These are phyloP conservation scores for Plasmodium vivax DNA, from an alignment of 169 alveolate species.

Conservation along the genomic window DNA sequence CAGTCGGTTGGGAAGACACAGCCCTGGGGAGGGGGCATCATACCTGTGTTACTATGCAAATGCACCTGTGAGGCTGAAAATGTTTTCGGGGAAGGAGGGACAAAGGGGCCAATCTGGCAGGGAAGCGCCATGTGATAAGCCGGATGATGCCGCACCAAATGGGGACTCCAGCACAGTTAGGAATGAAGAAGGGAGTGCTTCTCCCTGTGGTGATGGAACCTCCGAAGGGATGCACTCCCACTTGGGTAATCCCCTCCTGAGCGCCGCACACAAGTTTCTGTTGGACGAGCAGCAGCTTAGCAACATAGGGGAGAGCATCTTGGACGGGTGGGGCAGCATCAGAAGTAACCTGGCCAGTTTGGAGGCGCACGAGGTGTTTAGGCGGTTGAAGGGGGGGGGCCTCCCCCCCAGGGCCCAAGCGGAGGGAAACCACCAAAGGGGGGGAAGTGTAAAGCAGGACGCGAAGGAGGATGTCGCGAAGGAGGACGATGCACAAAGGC, in stretches of 20 bases:
- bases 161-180: neutral
- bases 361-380: neutral
- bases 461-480: too few species aligned
- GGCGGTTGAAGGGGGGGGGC: neutral
- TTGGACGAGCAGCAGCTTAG: neutral
- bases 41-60: conserved; percentile 36
- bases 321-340: neutral
- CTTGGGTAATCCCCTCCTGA: neutral
- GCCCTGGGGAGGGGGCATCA: neutral
- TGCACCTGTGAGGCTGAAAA: conserved; percentile 4
- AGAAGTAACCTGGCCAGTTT: neutral
- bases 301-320: neutral
- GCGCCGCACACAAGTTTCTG: neutral
- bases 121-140: neutral
- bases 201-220: neutral
- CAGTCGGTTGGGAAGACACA: neutral
- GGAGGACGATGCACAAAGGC: too few species aligned
- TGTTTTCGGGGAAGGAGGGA: neutral
- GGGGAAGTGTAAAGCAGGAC: too few species aligned
- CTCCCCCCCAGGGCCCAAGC: neutral
- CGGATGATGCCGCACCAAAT: neutral
- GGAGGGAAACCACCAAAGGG: neutral
- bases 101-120: neutral
- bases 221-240: neutral
- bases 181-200: neutral